Conservation (phyloP, 306 rosid genomes). For the Coriaria nepalensis region DNA sequence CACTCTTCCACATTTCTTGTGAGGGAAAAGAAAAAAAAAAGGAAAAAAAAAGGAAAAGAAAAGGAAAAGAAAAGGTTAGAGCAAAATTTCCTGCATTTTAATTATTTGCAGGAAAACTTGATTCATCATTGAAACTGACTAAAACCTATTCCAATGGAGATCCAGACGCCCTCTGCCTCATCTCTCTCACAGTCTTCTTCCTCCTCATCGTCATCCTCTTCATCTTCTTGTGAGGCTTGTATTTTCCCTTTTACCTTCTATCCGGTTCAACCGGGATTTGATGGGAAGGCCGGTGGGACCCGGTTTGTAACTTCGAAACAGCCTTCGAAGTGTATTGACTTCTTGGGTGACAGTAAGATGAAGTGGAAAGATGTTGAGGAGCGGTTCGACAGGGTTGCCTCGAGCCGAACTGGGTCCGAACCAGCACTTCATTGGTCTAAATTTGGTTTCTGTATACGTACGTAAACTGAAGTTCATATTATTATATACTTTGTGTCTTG, state of each 20-base stretch:
- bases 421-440: conserved; percentile 43
- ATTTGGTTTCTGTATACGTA: conserved; percentile 66
- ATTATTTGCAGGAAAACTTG: conserved; percentile 8
- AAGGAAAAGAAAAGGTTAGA: no score
- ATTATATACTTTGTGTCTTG: neutral
- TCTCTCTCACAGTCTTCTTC: conserved; percentile 23
- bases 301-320: neutral
- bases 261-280: conserved; percentile 22
- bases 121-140: neutral
- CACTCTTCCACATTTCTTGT: no score
- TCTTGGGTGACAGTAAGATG: conserved; percentile 22
- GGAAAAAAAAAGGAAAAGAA: no score
- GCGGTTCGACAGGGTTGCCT: conserved; percentile 39
- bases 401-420: conserved; percentile 23
- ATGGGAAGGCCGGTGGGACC: conserved; percentile 9
- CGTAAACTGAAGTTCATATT: conserved; percentile 18
- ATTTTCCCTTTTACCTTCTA: conserved; percentile 8
- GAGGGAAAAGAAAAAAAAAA: no score
- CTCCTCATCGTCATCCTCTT: conserved; percentile 15
- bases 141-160: conserved; percentile 33
- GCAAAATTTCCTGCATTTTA: neutral
- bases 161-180: conserved; percentile 18
- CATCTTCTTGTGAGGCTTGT: conserved; percentile 20
- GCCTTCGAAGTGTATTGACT: conserved; percentile 20
- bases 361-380: conserved; percentile 56